Percentiles rank a stretch among this genome's conserved stretches.
Conservation (phyloP, 140 eudicot genomes). For the Oenanthe javanica region DNA sequence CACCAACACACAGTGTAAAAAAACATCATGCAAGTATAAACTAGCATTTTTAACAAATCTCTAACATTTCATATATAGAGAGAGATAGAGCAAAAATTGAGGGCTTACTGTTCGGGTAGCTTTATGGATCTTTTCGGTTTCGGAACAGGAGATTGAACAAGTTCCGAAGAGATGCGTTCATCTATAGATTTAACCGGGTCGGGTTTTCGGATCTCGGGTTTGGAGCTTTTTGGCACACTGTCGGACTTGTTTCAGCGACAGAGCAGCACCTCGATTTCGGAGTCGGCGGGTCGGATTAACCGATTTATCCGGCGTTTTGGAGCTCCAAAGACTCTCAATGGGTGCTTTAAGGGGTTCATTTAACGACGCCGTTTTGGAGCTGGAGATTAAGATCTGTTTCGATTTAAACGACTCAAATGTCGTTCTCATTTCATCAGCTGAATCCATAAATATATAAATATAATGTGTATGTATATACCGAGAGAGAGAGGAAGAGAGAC, state of each 20-base stretch:
- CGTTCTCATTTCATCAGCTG: conserved; percentile 23
- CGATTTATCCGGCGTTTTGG: conserved; percentile 6
- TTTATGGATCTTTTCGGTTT: conserved; percentile 22
- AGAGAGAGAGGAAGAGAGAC: background rate
- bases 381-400: conserved; percentile 28
- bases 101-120: conserved; percentile 48
- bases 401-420: conserved; percentile 35
- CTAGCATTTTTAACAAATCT: too few species aligned
- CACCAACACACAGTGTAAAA: background rate
- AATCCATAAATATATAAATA: conserved; percentile 26
- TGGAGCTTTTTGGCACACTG: conserved; percentile 34
- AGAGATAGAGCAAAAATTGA: background rate
- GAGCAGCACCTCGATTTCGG: too few species aligned
- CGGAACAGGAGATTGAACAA: conserved; percentile 9
- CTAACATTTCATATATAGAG: background rate
- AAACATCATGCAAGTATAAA: background rate
- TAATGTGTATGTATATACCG: background rate
- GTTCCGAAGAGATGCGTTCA: background rate
- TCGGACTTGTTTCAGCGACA: too few species aligned
- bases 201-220: conserved; percentile 18
- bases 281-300: too few species aligned
- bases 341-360: conserved; percentile 15
- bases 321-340: conserved; percentile 31
- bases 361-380: conserved; percentile 17
- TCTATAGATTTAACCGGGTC: conserved; percentile 20